A percentile compares a stretch with the other conserved stretches of the same genome.
These are phyloP conservation scores for Polysphondylium violaceum DNA, from an alignment of 78 protist species.

Conservation along the genomic window DNA sequence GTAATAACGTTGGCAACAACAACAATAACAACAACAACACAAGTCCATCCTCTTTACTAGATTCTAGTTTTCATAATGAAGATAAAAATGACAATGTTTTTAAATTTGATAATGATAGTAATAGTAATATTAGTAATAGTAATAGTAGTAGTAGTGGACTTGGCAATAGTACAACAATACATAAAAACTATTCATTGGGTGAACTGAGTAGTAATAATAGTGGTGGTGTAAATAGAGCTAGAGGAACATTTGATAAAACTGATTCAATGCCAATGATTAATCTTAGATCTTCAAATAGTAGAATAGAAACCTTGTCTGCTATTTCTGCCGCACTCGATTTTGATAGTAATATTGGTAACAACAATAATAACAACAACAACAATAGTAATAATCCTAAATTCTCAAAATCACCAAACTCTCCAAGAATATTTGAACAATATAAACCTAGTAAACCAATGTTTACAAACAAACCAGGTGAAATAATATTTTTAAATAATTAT, in stretches of 20 bases:
- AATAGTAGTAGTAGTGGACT: slow-evolving; percentile 4
- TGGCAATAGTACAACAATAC: too few relatives aligned
- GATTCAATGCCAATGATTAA: too few relatives aligned
- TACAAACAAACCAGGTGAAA: neutral
- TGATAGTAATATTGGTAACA: neutral
- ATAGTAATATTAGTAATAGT: slow-evolving; percentile 5
- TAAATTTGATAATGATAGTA: slow-evolving; percentile 1
- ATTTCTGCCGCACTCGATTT: too few relatives aligned
- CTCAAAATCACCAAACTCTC: slow-evolving; percentile 32
- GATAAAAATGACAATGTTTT: neutral
- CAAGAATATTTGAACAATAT: slow-evolving; percentile 26
- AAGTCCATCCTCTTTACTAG: neutral
- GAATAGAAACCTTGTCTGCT: neutral
- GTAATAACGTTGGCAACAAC: slow-evolving; percentile 19
- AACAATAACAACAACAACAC: slow-evolving; percentile 23
- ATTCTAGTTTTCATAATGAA: neutral
- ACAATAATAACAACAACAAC: neutral
- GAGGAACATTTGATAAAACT: neutral
- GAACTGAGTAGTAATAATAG: neutral
- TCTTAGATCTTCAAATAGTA: slow-evolving; percentile 14
- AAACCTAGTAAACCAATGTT: neutral
- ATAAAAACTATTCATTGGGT: too few relatives aligned
- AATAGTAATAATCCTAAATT: neutral
- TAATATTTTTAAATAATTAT: slow-evolving; percentile 35
- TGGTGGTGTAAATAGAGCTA: slow-evolving; percentile 2